Evolutionary conservation across 805 yeast genomes (phyloP), one percentile per base, ranked within the genome.

Genomic region (Nakazawaea siamensis): DNA sequence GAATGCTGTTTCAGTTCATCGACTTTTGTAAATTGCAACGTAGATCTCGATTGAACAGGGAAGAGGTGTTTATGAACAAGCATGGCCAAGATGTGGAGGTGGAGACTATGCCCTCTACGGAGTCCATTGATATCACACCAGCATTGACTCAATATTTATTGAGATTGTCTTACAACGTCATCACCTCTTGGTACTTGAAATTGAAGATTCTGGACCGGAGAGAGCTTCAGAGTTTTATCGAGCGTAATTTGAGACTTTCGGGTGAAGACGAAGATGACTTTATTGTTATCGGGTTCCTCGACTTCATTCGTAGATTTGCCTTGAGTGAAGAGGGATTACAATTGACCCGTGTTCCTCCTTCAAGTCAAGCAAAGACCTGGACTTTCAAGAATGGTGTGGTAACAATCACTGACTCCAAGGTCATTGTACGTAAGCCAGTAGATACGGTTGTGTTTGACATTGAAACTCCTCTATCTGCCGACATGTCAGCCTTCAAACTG

Each of bases 1-100:
- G 83, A 2, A 81, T 86, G 51, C 80, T 87, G 1, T 82, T 86
- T 60, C 78, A 79, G 46, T 80, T 77, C 46, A 80, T 85, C 36
- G 84, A 82, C 48, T 78, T 76, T 48, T 35, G 21, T 19, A 35
- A 35, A 21, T 19, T 30, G n/a, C n/a, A n/a, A 10, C 13, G 30
- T 3, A 18, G 21, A 4, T 15, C 9, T 4, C 73, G 85, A 2
- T 64, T 69, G 34, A 87, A 81, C 44, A 38, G 28, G 15, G 35
- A 40, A 5, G 42, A 33, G 24, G 41, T 34, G n/a, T 35, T 35
- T 8, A 31, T 50, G 4, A 60, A 60, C 24, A 46, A 50, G 25
- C 63, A 62, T 34, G 70, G 73, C 4, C 56, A 59, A 18, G 79
- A 73, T 34, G 64, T 69, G 1, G 64, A 61, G 16, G 70, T 73